Evolutionary conservation across 805 yeast genomes (phyloP), one percentile per base, ranked within the genome.

Genomic region (Yarrowia yakushimensis): DNA sequence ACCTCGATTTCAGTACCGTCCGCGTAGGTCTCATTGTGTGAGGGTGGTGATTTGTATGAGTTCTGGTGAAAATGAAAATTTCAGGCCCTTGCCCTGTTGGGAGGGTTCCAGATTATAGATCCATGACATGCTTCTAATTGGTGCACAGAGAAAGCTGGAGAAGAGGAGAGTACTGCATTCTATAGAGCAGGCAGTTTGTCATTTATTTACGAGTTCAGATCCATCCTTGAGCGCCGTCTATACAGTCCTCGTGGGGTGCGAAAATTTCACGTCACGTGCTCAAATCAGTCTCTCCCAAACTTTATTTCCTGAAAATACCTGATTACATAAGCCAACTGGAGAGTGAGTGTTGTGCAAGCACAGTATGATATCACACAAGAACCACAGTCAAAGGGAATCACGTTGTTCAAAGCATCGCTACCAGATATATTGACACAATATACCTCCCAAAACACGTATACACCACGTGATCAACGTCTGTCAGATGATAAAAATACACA

Each of bases 41-140:
- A 30, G 37, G 27, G 55, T 48, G 55, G 55, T 48, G 55, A 10
- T 31, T 33, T 9, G 30, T 15, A 33, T 36, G 41, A 36, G 37
- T 22, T 48, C 12, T 22, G 33, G 23, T 23, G 33, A 50, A 50
- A 23, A 50, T 34, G 41, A 33, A 42, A 46, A 41, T 31, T 34
- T 60, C 34, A 23, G 31, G 63, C 63, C 61, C 43, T 54, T 33
- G 43, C 62, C 43, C 60, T 28, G 48, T 60, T 60, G 33, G 43
- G 63, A 59, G 41, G 17, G n/a, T 17, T 5, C 18, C 7, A 22
- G 25, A n/a, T 12, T 22, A 20, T 7, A 6, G 27, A 25, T 7
- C n/a, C 6, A 10, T 2, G 15, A 28, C 23, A 28, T 18, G 17
- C 17, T 22, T 46, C 20, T 31, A 8, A 30, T 30, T 30, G 37